phyloP scores from a whole-genome alignment of 495 filamentous ascomycete species.

The Penicillium canescens region DNA sequence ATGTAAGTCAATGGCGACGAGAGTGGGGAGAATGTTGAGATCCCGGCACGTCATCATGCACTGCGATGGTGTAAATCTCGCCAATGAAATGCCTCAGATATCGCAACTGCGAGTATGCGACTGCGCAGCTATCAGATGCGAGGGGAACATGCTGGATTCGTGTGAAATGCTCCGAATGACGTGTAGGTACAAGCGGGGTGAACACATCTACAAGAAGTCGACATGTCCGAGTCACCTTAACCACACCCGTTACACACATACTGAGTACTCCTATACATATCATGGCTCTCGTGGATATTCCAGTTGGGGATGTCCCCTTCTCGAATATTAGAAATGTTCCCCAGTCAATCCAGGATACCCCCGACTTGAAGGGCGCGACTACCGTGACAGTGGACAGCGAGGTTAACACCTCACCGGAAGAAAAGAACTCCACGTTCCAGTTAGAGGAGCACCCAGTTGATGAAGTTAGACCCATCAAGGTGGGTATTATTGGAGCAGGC shows the following conservation, averaged over 20 bases:
- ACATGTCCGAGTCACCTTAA: not conserved
- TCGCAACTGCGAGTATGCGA: not conserved
- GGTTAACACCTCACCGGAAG: not conserved
- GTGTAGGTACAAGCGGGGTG: constrained; percentile 12
- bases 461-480: constrained; percentile 42
- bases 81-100: not conserved
- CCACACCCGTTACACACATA: not conserved
- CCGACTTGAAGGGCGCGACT: constrained; percentile 4
- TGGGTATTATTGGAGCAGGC: constrained; percentile 56
- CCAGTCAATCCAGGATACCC: constrained; percentile 13
- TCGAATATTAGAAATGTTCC: constrained; percentile 5
- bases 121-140: not conserved
- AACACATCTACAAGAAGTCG: not conserved
- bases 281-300: constrained; percentile 22
- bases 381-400: constrained; percentile 16
- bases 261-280: not conserved
- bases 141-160: constrained; percentile 5
- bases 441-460: constrained; percentile 46
- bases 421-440: constrained; percentile 17
- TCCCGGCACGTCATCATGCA: constrained; percentile 21
- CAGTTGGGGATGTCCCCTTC: constrained; percentile 7
- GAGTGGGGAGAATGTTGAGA: constrained; percentile 28
- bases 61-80: constrained; percentile 14
- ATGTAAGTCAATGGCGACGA: constrained; percentile 16
- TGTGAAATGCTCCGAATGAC: constrained; percentile 21